These are phyloP conservation scores for Vanderwaltozyma verrucispora DNA, from an alignment of 805 yeast genomes.

Conservation along the genomic window DNA sequence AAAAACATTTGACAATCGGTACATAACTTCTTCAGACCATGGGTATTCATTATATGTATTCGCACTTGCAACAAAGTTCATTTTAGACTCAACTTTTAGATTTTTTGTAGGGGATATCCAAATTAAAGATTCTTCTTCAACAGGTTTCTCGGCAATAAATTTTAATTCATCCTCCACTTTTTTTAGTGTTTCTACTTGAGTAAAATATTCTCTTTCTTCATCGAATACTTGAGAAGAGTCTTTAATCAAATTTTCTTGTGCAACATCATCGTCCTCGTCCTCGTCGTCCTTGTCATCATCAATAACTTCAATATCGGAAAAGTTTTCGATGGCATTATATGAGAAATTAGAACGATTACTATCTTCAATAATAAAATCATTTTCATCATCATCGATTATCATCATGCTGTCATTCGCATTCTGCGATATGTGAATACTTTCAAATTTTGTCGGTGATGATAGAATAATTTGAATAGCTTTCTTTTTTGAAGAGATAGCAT, in stretches of 20 bases:
- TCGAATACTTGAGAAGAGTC: slow-evolving; percentile 18
- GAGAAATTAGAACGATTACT: slow-evolving; percentile 2
- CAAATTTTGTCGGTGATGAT: slow-evolving; percentile 18
- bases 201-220: slow-evolving; percentile 27
- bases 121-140: neutral
- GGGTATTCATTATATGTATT: slow-evolving; percentile 9
- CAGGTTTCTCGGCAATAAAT: slow-evolving; percentile 20
- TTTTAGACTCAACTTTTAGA: neutral
- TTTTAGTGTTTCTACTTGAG: slow-evolving; percentile 13
- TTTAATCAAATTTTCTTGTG: slow-evolving; percentile 19
- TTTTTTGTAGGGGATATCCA: neutral
- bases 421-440: too few species aligned
- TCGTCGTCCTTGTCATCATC: too few species aligned
- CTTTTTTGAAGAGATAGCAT: too few species aligned
- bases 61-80: neutral
- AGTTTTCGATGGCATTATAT: slow-evolving; percentile 9
- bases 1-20: slow-evolving; percentile 49
- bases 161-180: slow-evolving; percentile 10
- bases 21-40: slow-evolving; percentile 65
- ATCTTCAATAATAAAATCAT: slow-evolving; percentile 3
- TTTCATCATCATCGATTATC: slow-evolving; percentile 24
- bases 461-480: slow-evolving; percentile 15
- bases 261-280: slow-evolving; percentile 26
- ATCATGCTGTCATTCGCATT: too few species aligned
- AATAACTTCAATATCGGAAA: slow-evolving; percentile 17